Conservation (phyloP, 768 basidiomycete species). For the Tulasnella sp. region DNA sequence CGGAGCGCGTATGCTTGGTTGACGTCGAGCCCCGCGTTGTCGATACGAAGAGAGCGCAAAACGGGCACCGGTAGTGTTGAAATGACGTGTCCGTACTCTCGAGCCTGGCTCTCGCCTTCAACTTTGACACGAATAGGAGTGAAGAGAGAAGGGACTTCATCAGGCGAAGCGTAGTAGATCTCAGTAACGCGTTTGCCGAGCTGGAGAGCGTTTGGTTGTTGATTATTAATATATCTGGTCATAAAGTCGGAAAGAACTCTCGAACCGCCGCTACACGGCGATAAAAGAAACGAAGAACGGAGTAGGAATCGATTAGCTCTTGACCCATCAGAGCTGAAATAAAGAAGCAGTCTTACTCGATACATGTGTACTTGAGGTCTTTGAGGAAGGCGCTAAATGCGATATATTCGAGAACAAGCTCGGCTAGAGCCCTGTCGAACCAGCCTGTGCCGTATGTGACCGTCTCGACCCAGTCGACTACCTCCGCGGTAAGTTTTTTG, state of each 20-base stretch:
- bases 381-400: background rate
- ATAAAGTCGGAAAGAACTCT: slow-evolving; percentile 40
- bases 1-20: slow-evolving; percentile 46
- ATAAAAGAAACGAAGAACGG: background rate
- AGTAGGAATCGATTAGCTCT: background rate
- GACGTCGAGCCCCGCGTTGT: slow-evolving; percentile 42
- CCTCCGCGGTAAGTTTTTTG: background rate
- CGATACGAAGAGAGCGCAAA: slow-evolving; percentile 38
- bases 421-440: slow-evolving; percentile 11
- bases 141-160: slow-evolving; percentile 20
- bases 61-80: slow-evolving; percentile 45
- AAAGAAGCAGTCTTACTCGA: slow-evolving; percentile 38
- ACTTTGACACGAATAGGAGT: slow-evolving; percentile 27
- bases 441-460: slow-evolving; percentile 5
- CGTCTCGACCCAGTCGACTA: slow-evolving; percentile 19
- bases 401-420: slow-evolving; percentile 22
- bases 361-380: slow-evolving; percentile 38
- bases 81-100: slow-evolving; percentile 41
- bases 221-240: slow-evolving; percentile 35
- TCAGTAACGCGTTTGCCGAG: background rate
- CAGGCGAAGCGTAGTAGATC: slow-evolving; percentile 25
- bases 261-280: slow-evolving; percentile 39
- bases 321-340: background rate
- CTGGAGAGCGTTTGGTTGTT: background rate
- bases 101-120: background rate